These are phyloP conservation scores for Tricholoma sp. DNA, from an alignment of 768 basidiomycete species.

Conservation along the genomic window DNA sequence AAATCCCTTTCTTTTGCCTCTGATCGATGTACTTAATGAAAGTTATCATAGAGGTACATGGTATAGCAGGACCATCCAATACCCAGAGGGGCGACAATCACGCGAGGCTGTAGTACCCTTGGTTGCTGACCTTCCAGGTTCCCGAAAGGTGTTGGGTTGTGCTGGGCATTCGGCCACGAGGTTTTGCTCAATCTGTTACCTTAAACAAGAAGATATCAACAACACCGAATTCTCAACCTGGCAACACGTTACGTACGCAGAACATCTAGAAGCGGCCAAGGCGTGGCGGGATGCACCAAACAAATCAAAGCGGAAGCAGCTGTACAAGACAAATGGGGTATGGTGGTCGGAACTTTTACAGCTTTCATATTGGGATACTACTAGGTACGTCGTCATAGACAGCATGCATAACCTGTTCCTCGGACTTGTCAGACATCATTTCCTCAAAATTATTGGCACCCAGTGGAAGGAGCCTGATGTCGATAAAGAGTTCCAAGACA, in stretches of 20 bases:
- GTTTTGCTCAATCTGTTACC: too few species aligned
- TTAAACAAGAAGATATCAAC: background rate
- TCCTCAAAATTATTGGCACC: background rate
- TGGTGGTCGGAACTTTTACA: conserved; percentile 24
- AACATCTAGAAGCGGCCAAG: background rate
- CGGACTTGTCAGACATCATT: background rate
- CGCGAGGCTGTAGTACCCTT: too few species aligned
- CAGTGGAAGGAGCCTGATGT: background rate
- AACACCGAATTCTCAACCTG: too few species aligned
- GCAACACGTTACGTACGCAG: background rate
- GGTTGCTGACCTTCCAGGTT: too few species aligned
- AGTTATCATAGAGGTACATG: too few species aligned
- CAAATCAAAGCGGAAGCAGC: background rate
- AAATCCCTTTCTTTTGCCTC: conserved; percentile 19
- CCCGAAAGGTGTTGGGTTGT: background rate
- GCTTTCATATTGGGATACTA: conserved; percentile 24
- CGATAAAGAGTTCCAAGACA: background rate
- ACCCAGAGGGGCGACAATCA: background rate
- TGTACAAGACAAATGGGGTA: conserved; percentile 10
- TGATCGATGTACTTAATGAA: conserved; percentile 18
- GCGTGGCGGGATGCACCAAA: background rate
- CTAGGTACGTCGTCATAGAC: conserved; percentile 16
- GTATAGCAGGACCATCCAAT: too few species aligned
- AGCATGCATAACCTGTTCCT: conserved; percentile 24
- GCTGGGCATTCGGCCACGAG: background rate